Percentiles rank a stretch among this genome's conserved stretches.
Evolutionary conservation across 768 basidiomycete species (phyloP).

Genomic region (Favolaschia claudopus): DNA sequence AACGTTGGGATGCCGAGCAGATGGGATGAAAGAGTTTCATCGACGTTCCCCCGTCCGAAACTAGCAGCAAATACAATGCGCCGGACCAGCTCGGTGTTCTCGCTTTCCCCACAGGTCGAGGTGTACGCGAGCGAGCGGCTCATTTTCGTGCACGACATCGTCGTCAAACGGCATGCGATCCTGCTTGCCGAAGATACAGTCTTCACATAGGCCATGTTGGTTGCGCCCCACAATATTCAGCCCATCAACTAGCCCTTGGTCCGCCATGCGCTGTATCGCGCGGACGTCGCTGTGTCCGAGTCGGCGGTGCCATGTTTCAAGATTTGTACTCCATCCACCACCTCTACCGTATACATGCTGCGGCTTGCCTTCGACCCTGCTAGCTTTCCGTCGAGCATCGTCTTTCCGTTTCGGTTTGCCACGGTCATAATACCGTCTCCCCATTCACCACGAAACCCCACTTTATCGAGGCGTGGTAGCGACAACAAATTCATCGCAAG

Average conservation of each 20-base stretch:
- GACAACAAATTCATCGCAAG: not conserved
- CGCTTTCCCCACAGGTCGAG: not conserved
- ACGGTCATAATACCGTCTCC: not conserved
- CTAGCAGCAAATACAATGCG: not conserved
- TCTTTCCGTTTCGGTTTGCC: not conserved
- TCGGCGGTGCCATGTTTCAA: not conserved
- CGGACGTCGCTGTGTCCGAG: too few relatives aligned
- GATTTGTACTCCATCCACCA: not conserved
- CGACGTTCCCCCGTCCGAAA: not conserved
- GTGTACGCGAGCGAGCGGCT: not conserved
- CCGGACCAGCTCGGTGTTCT: not conserved
- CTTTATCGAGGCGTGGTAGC: not conserved
- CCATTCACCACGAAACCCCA: not conserved
- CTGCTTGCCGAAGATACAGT: slow-evolving; percentile 4
- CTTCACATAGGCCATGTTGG: not conserved
- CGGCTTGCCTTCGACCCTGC: not conserved
- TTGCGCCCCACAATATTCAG: not conserved
- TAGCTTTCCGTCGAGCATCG: too few relatives aligned
- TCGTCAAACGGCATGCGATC: not conserved
- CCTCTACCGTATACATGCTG: not conserved
- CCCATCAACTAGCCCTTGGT: slow-evolving; percentile 7
- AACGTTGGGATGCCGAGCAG: too few relatives aligned
- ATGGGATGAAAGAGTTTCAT: not conserved
- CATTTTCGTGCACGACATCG: not conserved
- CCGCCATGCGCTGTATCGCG: too few relatives aligned